These are phyloP conservation scores for Podospora pseudoanserina DNA, from an alignment of 495 filamentous ascomycete species.

Conservation along the genomic window DNA sequence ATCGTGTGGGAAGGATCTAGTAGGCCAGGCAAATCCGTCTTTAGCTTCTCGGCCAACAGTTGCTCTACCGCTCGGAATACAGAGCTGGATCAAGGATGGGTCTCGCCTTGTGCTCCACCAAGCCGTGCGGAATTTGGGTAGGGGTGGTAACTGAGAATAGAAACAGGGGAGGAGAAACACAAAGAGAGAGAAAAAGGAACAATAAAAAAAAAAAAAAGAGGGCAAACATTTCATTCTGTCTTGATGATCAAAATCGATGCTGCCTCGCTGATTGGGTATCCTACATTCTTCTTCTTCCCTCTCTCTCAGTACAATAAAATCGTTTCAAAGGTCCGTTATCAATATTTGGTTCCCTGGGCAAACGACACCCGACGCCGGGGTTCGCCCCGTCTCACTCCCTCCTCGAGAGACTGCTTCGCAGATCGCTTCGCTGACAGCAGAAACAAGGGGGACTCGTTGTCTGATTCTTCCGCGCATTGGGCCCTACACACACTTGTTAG, in stretches of 20 bases:
- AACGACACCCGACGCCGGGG: not conserved
- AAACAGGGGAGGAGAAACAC: constrained; percentile 7
- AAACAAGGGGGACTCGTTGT: not conserved
- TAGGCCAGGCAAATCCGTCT: not conserved
- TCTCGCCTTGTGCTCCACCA: constrained; percentile 64
- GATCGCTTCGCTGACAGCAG: not conserved
- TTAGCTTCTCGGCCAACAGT: constrained; percentile 17
- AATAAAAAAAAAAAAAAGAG: constrained; percentile 8
- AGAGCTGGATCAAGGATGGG: constrained; percentile 58
- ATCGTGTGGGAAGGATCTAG: not conserved
- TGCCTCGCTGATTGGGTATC: constrained; percentile 13
- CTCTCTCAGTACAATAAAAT: not conserved
- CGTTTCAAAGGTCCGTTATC: not conserved
- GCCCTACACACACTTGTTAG: not conserved
- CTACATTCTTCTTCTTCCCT: constrained; percentile 6
- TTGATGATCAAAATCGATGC: not conserved
- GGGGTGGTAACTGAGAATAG: not conserved
- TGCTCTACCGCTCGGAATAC: constrained; percentile 61
- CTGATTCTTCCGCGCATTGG: not conserved
- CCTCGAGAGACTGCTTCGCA: constrained; percentile 8
- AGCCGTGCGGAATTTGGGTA: constrained; percentile 45
- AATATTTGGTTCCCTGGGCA: not conserved
- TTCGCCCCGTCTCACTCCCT: constrained; percentile 6
- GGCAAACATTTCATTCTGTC: not conserved
- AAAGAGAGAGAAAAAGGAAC: constrained; percentile 2